A percentile compares a stretch with the other conserved stretches of the same genome.
phyloP scores from a whole-genome alignment of 2,329 filamentous ascomycete species.

The Verticillium tricorpus region DNA sequence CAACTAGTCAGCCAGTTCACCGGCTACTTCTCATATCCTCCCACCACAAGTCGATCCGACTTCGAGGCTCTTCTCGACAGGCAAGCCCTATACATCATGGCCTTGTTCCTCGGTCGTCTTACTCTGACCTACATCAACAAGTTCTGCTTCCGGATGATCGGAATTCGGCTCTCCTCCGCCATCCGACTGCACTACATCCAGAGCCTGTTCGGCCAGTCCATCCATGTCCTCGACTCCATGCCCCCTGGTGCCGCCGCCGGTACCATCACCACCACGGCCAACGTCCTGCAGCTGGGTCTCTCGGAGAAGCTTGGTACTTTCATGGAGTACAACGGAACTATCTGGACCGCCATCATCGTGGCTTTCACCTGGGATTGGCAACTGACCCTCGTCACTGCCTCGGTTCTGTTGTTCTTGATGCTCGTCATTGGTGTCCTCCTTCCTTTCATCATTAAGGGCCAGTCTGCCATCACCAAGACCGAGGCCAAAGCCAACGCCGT shows the following conservation, averaged over 20 bases:
- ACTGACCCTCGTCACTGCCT: conserved; percentile 54
- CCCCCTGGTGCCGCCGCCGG: conserved; percentile 56
- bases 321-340: conserved; percentile 49
- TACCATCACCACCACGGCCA: conserved; percentile 61
- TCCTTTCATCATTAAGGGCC: conserved; percentile 52
- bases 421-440: conserved; percentile 43
- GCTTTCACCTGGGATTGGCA: conserved; percentile 55
- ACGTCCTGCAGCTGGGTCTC: conserved; percentile 60
- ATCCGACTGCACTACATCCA: conserved; percentile 62
- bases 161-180: conserved; percentile 56
- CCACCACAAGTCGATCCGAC: conserved; percentile 25
- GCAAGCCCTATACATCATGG: conserved; percentile 61
- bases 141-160: conserved; percentile 58
- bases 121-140: conserved; percentile 58
- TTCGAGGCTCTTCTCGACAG: conserved; percentile 39
- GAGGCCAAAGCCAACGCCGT: conserved; percentile 55
- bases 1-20: conserved; percentile 45
- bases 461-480: conserved; percentile 39
- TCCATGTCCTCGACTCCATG: conserved; percentile 65
- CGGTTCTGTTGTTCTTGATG: conserved; percentile 51
- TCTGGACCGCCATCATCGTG: conserved; percentile 48
- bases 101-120: conserved; percentile 65
- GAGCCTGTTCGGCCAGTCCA: conserved; percentile 58
- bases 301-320: conserved; percentile 59
- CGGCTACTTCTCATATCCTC: conserved; percentile 29